Evolutionary conservation across 2,329 filamentous ascomycete genomes (phyloP), one percentile per base, ranked within the genome.

Genomic region (Cladosporium cucumerinum): DNA sequence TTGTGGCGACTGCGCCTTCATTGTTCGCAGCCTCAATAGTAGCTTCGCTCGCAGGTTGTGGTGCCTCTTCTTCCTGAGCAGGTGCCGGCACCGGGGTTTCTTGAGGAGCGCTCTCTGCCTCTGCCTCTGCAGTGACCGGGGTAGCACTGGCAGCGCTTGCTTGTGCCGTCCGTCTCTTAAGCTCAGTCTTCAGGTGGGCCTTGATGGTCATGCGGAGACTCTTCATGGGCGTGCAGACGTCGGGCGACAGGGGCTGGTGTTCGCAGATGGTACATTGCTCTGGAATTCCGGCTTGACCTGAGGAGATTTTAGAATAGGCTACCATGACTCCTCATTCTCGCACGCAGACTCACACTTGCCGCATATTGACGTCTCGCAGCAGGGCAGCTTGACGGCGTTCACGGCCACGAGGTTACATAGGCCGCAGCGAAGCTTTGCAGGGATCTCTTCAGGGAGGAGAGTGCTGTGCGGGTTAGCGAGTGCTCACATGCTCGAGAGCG

Each of bases 341-440:
- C 32, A 23, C 6, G 21, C 7, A 12, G 30, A 78, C 89, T 74
- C 82, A 97, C 95, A 99, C 69, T 83, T 85, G 74, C 94, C 90
- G 82, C 95, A 98, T 65, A 98, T 96, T 48, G 91, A 89, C 75
- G 96, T 94, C 74, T 97, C 95, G 78, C 95, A 99, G 79, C 95
- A 99, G 1, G 93, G 92, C 30, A 97, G 83, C 68, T 93, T 91
- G 77, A 92, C 96, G 10, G 94, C 92, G 76, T 97, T 96, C 69
- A 96, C 82, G 32, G 93, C 93, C 65, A 98, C 84, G 77, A 91
- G 93, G 80, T 90, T 95, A 80, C 95, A 99, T 71, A 92, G 91
- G 61, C 92, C 92, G 82, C 95, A 99, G 79, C 93, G 90, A 69
- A 99, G 85, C 83, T 97, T 97, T 73, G 93, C 92, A n/a, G 95